Base-by-base conservation (phyloP, 108 stramenopile genomes). In the Skeletonema potamos region DNA sequence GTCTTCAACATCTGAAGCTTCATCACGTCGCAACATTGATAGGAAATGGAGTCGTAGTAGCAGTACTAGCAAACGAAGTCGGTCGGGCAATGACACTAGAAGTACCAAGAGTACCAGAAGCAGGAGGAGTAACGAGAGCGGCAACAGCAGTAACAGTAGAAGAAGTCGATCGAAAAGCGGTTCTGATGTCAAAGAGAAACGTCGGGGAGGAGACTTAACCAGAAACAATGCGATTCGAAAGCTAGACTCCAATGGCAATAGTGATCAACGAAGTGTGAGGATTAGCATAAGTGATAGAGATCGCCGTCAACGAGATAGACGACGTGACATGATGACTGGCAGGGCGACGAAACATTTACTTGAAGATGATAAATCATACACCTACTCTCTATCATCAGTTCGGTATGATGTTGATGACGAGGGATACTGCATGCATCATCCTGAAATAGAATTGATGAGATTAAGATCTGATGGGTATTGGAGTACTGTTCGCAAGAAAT, bases 401-500 rank as follows among this genome's bases (percentile, higher is more conserved):
- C 24, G 58, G 11, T 10, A 59, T 20, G 58, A 59, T 34, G 58
- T 59, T 9, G 39, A 66, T 7, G 27, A 72, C 18, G 32, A 68
- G 12, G 78, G 78, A 41, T 79, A 44, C 33, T 79, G 78, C 54
- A 13, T 37, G 32, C 70, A 72, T 24, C 78, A 79, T 32, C 66
- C 70, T 28, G 70, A 72, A 27, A 68, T 79, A 67, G 66, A 62
- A 57, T 32, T 79, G 24, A 72, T 61, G 58, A 58, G 60, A 56
- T 39, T 59, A 0, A n/a, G 41, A 3, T 43, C 56, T 26, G 41
- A 43, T 55, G 71, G 70, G 1, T 18, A n/a, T 46, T 79, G 78
- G 78, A 17, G 33, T 18, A 54, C 72, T 3, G 71, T 79, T 27
- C 66, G 78, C 3, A 79, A 79, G 37, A 79, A 72, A 39, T 79